Evolutionary conservation across 148 eudicot species (phyloP).

Genomic region (Chenopodium suecicum): DNA sequence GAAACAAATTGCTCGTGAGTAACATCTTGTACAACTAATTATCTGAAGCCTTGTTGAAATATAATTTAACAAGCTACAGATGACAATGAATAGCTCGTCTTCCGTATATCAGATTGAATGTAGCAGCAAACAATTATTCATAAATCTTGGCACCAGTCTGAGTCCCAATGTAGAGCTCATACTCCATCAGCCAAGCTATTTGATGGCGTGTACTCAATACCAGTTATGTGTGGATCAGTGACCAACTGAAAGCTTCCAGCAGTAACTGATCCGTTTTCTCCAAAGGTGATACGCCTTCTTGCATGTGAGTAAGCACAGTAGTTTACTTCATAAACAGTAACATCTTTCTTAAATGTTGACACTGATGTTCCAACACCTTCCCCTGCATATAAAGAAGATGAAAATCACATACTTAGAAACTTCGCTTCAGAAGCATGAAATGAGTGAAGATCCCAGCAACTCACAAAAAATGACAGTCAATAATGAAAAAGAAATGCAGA

Average conservation of each 20-base stretch:
- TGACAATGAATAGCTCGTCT: background rate
- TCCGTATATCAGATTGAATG: slow-evolving; percentile 8
- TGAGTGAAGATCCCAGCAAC: no score
- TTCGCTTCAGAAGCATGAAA: background rate
- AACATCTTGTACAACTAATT: slow-evolving; percentile 12
- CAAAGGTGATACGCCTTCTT: slow-evolving; percentile 33
- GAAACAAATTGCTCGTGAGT: background rate
- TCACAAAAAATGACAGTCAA: background rate
- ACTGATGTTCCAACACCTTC: slow-evolving; percentile 59
- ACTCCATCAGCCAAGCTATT: slow-evolving; percentile 28
- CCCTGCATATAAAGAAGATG: slow-evolving; percentile 37
- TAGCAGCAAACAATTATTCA: slow-evolving; percentile 24
- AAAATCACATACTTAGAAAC: no score
- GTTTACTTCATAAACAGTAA: slow-evolving; percentile 46
- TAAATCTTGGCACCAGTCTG: background rate
- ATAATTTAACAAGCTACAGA: background rate
- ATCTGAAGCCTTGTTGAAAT: background rate
- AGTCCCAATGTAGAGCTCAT: slow-evolving; percentile 1
- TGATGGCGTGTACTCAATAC: slow-evolving; percentile 32
- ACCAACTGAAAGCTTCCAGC: slow-evolving; percentile 46
- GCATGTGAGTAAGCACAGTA: slow-evolving; percentile 57
- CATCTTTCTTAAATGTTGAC: slow-evolving; percentile 35
- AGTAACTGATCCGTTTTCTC: slow-evolving; percentile 32
- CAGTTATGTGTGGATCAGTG: slow-evolving; percentile 32
- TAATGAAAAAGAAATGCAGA: no score